Evolutionary conservation across 1,284 basidiomycete species (phyloP), one percentile per base, ranked within the genome.

Genomic region (Meripilus lineatus): DNA sequence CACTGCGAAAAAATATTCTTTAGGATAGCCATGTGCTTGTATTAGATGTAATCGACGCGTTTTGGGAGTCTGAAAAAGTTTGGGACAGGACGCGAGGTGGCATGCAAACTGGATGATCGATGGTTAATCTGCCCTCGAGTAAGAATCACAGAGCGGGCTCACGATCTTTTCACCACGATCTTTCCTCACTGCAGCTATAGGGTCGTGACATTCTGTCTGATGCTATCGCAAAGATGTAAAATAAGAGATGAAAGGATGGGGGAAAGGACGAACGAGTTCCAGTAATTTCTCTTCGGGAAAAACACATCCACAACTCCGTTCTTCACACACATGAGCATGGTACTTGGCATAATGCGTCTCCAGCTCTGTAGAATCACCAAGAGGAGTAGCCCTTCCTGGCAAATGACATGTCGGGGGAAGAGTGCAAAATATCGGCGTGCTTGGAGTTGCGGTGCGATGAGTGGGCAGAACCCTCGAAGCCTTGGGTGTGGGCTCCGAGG

Each of bases 161-260:
- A 92, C 92, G 40, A 88, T 93, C 65, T 87, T 91, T 59, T 93
- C 86, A n/a, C 91, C 91, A 40, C 84, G 73, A 23, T 90, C 86
- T 57, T 81, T 81, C 23, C 79, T 71, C 38, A 90, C 66, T 7
- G 77, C 77, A 18, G 84, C 80, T 15, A 93, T 66, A 3, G 89
- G 82, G 62, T 94, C 89, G 53, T 95, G 92, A 50, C 84, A 89
- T 67, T 95, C 92, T 14, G 81, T 84, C 52, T 89, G 77, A 66
- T 95, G 92, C 84, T 93, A 44, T 42, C 24, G 10, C 8, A 18
- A 20, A 8, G 38, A 15, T 23, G 32, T 20, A 11, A 23, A 7
- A 21, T 5, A 35, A 24, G 13, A 25, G 28, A 15, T 8, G 17
- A 44, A 30, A 30, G 8, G 28, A 30, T n/a, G 8, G 28, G 28